Evolutionary conservation across 805 yeast species (phyloP).

Genomic region (Kuraishia capsulata): DNA sequence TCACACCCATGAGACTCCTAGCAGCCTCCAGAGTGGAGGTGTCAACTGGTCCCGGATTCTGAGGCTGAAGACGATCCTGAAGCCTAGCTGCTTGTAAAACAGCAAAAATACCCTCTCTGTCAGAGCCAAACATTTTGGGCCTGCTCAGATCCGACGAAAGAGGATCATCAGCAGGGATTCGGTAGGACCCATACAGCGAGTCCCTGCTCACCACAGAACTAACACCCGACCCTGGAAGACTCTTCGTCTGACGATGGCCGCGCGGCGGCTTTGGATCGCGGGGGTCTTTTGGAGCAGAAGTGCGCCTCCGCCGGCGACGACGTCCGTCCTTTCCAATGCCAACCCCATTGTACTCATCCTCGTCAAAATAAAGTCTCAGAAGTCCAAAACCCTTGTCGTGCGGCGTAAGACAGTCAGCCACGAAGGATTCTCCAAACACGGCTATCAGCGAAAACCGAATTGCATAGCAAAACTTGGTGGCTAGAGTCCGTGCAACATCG

Average conservation of each 20-base stretch:
- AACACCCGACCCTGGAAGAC: too few relatives aligned
- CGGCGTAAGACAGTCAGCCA: constrained; percentile 24
- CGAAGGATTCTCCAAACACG: constrained; percentile 3
- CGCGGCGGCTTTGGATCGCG: too few relatives aligned
- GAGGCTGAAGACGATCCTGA: too few relatives aligned
- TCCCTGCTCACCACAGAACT: too few relatives aligned
- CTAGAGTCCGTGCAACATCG: constrained; percentile 55
- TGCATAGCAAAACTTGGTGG: constrained; percentile 67
- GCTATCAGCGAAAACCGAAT: constrained; percentile 73
- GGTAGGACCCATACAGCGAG: too few relatives aligned
- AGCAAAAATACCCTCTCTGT: not conserved
- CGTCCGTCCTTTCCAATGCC: not conserved
- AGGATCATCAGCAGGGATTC: too few relatives aligned
- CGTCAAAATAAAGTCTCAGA: constrained; percentile 28
- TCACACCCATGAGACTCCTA: constrained; percentile 1
- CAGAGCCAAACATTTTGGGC: constrained; percentile 1
- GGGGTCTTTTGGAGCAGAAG: not conserved
- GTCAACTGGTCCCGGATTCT: too few relatives aligned
- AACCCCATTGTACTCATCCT: not conserved
- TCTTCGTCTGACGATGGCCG: too few relatives aligned
- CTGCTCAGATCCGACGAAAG: not conserved
- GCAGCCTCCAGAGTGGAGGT: constrained; percentile 2
- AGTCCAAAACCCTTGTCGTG: constrained; percentile 57
- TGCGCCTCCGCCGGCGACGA: not conserved
- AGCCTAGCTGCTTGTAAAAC: constrained; percentile 2